A percentile compares a stretch with the other conserved stretches of the same genome.
Conservation (phyloP, 352 stramenopile species). For the Globisporangium solare region DNA sequence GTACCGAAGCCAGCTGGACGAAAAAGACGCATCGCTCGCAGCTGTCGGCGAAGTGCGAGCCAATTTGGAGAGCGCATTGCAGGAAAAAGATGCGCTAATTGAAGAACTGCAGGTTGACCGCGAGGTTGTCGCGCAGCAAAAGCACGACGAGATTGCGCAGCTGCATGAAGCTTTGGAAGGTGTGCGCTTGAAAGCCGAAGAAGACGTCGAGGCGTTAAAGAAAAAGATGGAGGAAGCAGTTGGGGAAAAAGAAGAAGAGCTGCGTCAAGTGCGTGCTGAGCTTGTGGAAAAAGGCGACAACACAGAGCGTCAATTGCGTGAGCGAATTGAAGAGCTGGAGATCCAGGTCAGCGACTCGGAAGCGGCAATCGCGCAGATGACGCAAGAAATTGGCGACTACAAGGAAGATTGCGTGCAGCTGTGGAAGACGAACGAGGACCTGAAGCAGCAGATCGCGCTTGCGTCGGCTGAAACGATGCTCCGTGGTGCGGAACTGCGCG, state of each 20-base stretch:
- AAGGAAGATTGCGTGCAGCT: slow-evolving; percentile 77
- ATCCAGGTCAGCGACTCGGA: slow-evolving; percentile 26
- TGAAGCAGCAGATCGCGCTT: slow-evolving; percentile 69
- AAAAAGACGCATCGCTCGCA: slow-evolving; percentile 25
- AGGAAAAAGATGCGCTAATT: slow-evolving; percentile 27
- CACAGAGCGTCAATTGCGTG: slow-evolving; percentile 18
- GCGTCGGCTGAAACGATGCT: slow-evolving; percentile 52
- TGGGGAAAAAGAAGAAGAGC: slow-evolving; percentile 22
- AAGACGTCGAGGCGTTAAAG: slow-evolving; percentile 17
- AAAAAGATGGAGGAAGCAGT: slow-evolving; percentile 10
- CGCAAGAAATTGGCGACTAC: slow-evolving; percentile 64
- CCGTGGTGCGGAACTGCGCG: slow-evolving; percentile 48
- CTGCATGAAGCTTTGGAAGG: slow-evolving; percentile 12
- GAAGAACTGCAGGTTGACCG: slow-evolving; percentile 25
- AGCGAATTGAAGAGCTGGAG: slow-evolving; percentile 34
- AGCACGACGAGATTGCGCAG: slow-evolving; percentile 23
- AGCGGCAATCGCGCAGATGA: slow-evolving; percentile 21
- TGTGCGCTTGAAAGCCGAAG: slow-evolving; percentile 6
- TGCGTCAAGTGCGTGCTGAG: slow-evolving; percentile 21
- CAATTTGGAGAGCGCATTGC: slow-evolving; percentile 25
- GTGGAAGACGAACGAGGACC: slow-evolving; percentile 74
- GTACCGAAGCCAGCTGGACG: slow-evolving; percentile 29
- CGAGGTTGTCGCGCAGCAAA: slow-evolving; percentile 24
- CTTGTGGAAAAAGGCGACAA: slow-evolving; percentile 16
- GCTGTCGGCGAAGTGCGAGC: slow-evolving; percentile 16